Base-by-base conservation (phyloP, 176 grass and related monocot genomes). In the Lolium multiflorum region DNA sequence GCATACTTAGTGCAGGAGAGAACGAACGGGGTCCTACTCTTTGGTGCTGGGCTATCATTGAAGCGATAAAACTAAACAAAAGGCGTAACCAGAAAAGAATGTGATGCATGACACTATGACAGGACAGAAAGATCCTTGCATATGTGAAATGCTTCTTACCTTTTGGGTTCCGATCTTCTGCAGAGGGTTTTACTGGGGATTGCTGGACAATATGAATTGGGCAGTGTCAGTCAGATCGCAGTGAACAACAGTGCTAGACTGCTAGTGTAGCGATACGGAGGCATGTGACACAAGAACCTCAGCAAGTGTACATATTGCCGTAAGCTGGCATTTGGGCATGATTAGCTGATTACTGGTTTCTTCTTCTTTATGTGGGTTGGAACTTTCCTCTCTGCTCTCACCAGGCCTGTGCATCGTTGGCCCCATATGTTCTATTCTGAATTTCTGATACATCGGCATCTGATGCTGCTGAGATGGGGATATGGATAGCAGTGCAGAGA, bases 1-100 rank as follows among this genome's bases (percentile, higher is more conserved):
- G 41, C 28, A 13, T 44, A 1, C 28, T 26, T 25, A 74, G 80
- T 87, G 84, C 63, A 77, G 62, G 74, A 71, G 21, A 43, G 59
- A 58, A 13, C 31, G 2, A 35, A 35, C 31, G 31, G 31, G 31
- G 31, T 35, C 31, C 31, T 35, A 35, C 31, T 35, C 31, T 35
- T 35, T 35, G 31, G 31, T 35, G 31, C 31, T 35, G 3, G 31
- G 70, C 46, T 49, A 74, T 80, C 66, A 84, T 81, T 77, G 71
- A 39, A 7, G 20, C 50, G 20, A 70, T 81, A 68, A 57, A 82
- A 76, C 49, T 76, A 28, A 11, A 25, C 5, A 9, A 69, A 88
- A 52, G 50, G 11, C 5, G 10, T 3, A 7, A n/a, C 28, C 1
- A 17, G 25, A 65, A 38, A 51, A 17, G 14, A 81, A 79, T 51